Evolutionary conservation across 2,329 filamentous ascomycete species (phyloP).

Genomic region (Nemania sp.): DNA sequence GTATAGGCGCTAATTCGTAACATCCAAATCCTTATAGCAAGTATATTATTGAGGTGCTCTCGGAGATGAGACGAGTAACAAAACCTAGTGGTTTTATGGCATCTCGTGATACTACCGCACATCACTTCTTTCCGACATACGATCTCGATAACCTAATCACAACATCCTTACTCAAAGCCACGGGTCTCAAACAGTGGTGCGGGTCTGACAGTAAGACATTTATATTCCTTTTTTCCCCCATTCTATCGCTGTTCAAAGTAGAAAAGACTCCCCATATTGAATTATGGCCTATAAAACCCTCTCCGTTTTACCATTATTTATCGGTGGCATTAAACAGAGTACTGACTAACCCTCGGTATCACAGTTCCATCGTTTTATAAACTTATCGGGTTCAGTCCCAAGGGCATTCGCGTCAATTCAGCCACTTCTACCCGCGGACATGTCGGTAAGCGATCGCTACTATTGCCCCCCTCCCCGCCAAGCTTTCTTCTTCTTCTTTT

Average conservation of each 20-base stretch:
- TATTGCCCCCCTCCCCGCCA: too few species aligned
- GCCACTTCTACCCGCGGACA: neutral
- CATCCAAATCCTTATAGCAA: neutral
- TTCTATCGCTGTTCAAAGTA: too few species aligned
- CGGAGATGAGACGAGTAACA: conserved; percentile 24
- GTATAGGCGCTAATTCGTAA: neutral
- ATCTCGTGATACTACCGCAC: conserved; percentile 12
- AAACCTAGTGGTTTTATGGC: conserved; percentile 8
- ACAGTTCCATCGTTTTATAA: neutral
- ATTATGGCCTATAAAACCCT: neutral
- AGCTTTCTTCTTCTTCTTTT: too few species aligned
- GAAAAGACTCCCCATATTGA: neutral
- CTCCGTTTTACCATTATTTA: neutral
- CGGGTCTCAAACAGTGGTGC: conserved; percentile 10
- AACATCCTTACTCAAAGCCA: conserved; percentile 12
- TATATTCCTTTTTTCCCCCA: neutral
- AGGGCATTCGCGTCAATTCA: neutral
- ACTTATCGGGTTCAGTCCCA: neutral
- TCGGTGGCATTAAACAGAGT: neutral
- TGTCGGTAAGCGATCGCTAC: neutral
- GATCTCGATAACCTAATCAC: conserved; percentile 15
- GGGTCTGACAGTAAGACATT: neutral
- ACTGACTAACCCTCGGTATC: neutral
- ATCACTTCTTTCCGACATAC: conserved; percentile 16
- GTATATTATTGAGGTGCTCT: neutral